These are phyloP conservation scores for Monosporascus sp. DNA, from an alignment of 2,329 filamentous ascomycete species.

Conservation along the genomic window DNA sequence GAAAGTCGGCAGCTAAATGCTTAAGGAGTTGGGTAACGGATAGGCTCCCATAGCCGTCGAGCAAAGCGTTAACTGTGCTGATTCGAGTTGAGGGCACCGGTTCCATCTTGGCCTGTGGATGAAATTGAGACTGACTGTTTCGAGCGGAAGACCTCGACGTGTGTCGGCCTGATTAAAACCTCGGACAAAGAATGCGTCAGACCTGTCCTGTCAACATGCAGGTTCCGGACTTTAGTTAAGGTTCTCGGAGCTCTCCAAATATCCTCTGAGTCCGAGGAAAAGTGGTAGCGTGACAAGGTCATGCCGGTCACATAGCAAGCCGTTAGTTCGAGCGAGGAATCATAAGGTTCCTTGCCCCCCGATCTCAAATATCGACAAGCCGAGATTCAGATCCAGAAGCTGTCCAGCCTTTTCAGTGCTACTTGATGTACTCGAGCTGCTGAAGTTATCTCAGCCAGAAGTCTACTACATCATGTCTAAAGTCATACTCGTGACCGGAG, in stretches of 20 bases:
- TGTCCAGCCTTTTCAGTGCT: not conserved
- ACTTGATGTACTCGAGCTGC: not conserved
- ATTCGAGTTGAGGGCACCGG: constrained; percentile 7
- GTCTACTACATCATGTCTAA: constrained; percentile 21
- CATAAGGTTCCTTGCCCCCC: too few species aligned
- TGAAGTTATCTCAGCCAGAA: not conserved
- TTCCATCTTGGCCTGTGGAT: constrained; percentile 5
- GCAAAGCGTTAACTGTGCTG: constrained; percentile 17
- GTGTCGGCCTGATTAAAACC: not conserved
- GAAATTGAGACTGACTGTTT: not conserved
- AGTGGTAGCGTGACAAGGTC: too few species aligned
- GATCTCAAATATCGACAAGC: too few species aligned
- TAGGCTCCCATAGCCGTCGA: constrained; percentile 36
- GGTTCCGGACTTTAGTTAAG: not conserved
- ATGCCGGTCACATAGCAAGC: too few species aligned
- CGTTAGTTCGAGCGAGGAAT: too few species aligned
- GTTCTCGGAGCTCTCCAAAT: not conserved
- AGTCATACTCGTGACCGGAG: constrained; percentile 39
- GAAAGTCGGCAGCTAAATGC: constrained; percentile 31
- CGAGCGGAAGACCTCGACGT: not conserved
- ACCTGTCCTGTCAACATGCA: too few species aligned
- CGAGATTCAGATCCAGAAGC: too few species aligned
- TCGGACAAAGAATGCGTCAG: too few species aligned
- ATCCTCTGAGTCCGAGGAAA: too few species aligned
- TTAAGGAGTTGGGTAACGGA: constrained; percentile 32